Conservation (phyloP, 1,139 yeast species). For the Suhomyces panamericanus region DNA sequence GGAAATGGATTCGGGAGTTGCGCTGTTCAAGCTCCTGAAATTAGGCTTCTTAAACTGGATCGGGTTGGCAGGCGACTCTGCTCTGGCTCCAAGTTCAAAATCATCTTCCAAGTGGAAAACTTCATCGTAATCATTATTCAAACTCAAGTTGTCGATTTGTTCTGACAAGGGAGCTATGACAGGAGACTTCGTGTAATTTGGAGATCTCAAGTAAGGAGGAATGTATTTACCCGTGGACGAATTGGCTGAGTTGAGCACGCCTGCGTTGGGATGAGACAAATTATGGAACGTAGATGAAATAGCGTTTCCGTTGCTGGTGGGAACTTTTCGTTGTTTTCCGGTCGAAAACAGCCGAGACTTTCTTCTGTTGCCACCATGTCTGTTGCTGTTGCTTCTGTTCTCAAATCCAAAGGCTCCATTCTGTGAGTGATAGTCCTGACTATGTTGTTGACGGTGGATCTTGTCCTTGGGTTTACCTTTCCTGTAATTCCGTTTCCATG, state of each 20-base stretch:
- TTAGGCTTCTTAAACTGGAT: constrained; percentile 17
- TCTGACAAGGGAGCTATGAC: constrained; percentile 39
- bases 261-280: constrained; percentile 10
- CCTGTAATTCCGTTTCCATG: constrained; percentile 29
- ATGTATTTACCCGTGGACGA: constrained; percentile 37
- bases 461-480: constrained; percentile 15
- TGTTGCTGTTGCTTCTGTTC: not conserved
- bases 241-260: constrained; percentile 1
- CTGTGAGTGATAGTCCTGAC: constrained; percentile 8
- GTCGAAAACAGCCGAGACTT: constrained; percentile 35
- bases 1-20: constrained; percentile 14
- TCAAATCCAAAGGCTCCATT: constrained; percentile 2
- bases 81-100: constrained; percentile 24
- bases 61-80: constrained; percentile 6
- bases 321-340: constrained; percentile 23
- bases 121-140: constrained; percentile 37
- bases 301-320: constrained; percentile 5
- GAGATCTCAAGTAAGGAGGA: constrained; percentile 49
- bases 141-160: constrained; percentile 37
- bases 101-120: constrained; percentile 51
- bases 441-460: constrained; percentile 17
- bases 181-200: constrained; percentile 36
- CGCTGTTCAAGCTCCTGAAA: constrained; percentile 12
- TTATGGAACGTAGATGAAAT: constrained; percentile 7
- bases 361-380: constrained; percentile 12